Conservation (phyloP, 2,329 filamentous ascomycete species). For the Claviceps sp. region DNA sequence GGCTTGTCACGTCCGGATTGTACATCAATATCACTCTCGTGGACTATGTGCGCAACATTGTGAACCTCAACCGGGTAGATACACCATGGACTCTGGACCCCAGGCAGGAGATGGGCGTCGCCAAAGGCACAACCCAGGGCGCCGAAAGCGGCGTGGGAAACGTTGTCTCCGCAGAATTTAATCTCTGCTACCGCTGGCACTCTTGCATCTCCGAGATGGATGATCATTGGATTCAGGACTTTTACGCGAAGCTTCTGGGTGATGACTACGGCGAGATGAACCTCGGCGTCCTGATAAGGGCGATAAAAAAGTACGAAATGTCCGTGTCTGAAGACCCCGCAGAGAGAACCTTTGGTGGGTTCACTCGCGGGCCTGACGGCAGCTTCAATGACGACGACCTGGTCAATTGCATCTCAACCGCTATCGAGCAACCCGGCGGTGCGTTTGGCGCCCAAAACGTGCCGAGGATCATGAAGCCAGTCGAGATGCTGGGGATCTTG, state of each 20-base stretch:
- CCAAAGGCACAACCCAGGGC: slow-evolving; percentile 37
- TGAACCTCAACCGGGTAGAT: slow-evolving; percentile 45
- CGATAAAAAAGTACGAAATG: slow-evolving; percentile 49
- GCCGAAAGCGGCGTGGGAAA: slow-evolving; percentile 66
- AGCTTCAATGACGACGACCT: slow-evolving; percentile 65
- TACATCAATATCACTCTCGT: slow-evolving; percentile 69
- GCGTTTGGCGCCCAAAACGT: slow-evolving; percentile 63
- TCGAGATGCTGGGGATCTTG: slow-evolving; percentile 71
- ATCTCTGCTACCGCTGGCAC: slow-evolving; percentile 80
- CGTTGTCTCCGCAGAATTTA: slow-evolving; percentile 78
- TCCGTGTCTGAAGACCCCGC: slow-evolving; percentile 51
- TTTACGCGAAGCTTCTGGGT: slow-evolving; percentile 48
- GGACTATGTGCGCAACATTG: slow-evolving; percentile 68
- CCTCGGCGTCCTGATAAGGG: slow-evolving; percentile 46
- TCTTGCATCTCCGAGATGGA: slow-evolving; percentile 59
- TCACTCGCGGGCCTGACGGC: slow-evolving; percentile 52
- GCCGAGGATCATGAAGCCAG: slow-evolving; percentile 56
- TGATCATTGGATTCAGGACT: slow-evolving; percentile 65
- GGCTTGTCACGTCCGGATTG: slow-evolving; percentile 59
- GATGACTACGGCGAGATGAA: slow-evolving; percentile 42
- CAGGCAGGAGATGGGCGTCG: slow-evolving; percentile 50
- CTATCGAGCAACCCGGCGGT: slow-evolving; percentile 68
- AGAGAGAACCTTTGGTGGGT: slow-evolving; percentile 53
- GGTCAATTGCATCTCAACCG: slow-evolving; percentile 51
- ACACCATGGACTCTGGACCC: slow-evolving; percentile 75